Base-by-base conservation (phyloP, 306 rosid species). In the Lathyrus oleraceus region DNA sequence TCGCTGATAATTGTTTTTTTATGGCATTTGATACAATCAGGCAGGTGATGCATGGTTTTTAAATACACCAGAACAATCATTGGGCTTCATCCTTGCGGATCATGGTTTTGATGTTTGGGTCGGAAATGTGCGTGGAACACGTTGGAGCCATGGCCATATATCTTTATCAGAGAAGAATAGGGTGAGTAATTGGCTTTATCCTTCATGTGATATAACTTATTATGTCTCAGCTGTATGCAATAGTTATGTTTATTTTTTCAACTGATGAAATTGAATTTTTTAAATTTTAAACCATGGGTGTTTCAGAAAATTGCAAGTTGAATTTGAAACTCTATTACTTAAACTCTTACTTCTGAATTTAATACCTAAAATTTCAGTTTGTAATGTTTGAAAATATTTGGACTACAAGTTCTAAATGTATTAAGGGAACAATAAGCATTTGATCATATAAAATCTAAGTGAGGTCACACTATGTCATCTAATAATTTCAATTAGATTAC, bases 1-100 rank as follows among this genome's bases (percentile, higher is more conserved):
- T 32, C 28, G 39, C 51, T 61, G 65, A 65, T 79, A 65, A 81
- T 79, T 58, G 32, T 8, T 21, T 70, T 63, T 13, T 70, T 52
- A 64, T 76, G 38, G 48, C 2, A 73, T 77, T 53, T 70, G 77
- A 75, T 75, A 35, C 61, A 67, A 71, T 61, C 86, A 93, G 98
- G 96, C 78, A 47, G 98, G 98, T 59, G 98, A 94, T 82, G 89
- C 79, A 19, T 94, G 98, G 97, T 94, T 94, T 79, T 86, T 94
- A 45, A 86, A 94, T 79, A 76, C 80, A 59, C 89, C 89, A 0
- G 81, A 82, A 40, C 92, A 94, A 71, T 94, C 97, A 43, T 63
- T 94, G 74, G 98, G 98, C 66, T 94, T 84, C 85, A 78, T 88
- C 82, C 97, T 94, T 59, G 96, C 97, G n/a, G 97, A 88, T 85